These are phyloP conservation scores for Quercus wislizeni DNA, from an alignment of 306 rosid species.

Conservation along the genomic window DNA sequence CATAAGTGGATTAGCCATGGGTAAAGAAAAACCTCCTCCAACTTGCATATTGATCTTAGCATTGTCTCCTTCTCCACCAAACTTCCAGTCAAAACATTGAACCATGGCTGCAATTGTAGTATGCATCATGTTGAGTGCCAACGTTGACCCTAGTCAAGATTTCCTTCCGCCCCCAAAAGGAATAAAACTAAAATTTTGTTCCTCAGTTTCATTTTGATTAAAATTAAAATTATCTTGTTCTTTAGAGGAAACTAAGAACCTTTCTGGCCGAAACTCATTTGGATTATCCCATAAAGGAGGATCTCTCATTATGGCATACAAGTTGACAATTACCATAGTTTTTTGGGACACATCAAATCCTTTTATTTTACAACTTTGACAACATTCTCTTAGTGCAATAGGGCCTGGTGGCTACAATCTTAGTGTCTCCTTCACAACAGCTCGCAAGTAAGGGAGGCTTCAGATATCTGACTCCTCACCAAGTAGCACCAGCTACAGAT, in stretches of 20 bases:
- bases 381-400: slow-evolving; percentile 31
- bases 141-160: slow-evolving; percentile 41
- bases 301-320: slow-evolving; percentile 54
- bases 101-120: slow-evolving; percentile 40
- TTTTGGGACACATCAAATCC: slow-evolving; percentile 36
- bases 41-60: slow-evolving; percentile 37
- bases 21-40: slow-evolving; percentile 45
- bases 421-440: slow-evolving; percentile 43
- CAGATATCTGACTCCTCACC: slow-evolving; percentile 38
- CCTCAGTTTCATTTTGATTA: neutral
- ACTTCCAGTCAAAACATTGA: slow-evolving; percentile 59
- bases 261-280: slow-evolving; percentile 40
- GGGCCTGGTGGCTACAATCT: slow-evolving; percentile 44
- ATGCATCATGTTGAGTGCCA: slow-evolving; percentile 36
- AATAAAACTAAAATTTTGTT: slow-evolving; percentile 16
- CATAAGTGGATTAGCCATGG: slow-evolving; percentile 42
- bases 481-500: slow-evolving; percentile 21
- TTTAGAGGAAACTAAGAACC: slow-evolving; percentile 28
- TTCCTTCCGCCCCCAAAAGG: slow-evolving; percentile 54
- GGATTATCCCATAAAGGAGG: slow-evolving; percentile 40
- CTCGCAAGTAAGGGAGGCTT: slow-evolving; percentile 42
- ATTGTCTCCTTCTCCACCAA: slow-evolving; percentile 33
- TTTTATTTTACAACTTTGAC: slow-evolving; percentile 34
- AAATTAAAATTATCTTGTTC: slow-evolving; percentile 12
- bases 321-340: slow-evolving; percentile 40